phyloP scores from a whole-genome alignment of 2,329 filamentous ascomycete genomes.

The Sclerotinia sclerotiorum region DNA sequence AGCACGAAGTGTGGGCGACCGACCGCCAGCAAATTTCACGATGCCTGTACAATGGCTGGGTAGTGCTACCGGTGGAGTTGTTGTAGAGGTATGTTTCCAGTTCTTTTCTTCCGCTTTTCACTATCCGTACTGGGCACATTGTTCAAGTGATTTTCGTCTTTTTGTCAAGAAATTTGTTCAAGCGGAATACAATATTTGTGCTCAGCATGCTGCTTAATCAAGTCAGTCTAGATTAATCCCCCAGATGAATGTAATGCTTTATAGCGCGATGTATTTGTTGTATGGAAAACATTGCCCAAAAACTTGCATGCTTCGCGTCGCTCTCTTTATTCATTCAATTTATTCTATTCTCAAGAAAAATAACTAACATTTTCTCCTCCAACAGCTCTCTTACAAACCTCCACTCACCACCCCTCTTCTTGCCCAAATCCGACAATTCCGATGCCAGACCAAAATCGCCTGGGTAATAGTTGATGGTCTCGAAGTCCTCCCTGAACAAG shows the following conservation, averaged over 20 bases:
- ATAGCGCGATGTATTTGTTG: neutral
- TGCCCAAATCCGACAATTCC: slow-evolving; percentile 55
- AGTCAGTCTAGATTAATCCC: neutral
- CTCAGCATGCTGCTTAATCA: neutral
- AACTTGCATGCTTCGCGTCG: neutral
- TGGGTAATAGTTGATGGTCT: slow-evolving; percentile 78
- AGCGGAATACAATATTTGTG: neutral
- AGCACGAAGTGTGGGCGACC: slow-evolving; percentile 63
- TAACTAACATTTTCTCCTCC: slow-evolving; percentile 6
- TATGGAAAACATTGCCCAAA: neutral
- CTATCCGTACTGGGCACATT: neutral
- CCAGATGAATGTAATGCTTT: neutral
- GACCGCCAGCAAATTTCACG: slow-evolving; percentile 66
- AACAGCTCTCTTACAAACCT: slow-evolving; percentile 61
- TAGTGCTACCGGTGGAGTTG: slow-evolving; percentile 72
- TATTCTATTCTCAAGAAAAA: neutral
- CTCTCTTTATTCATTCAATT: neutral
- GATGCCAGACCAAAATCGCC: slow-evolving; percentile 54
- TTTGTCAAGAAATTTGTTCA: neutral
- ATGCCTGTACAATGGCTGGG: slow-evolving; percentile 68
- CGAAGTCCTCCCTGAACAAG: slow-evolving; percentile 75
- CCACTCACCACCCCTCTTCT: slow-evolving; percentile 70
- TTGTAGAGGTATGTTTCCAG: slow-evolving; percentile 55
- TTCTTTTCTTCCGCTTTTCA: neutral
- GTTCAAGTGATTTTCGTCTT: neutral